Conservation (phyloP, 1,139 yeast genomes). For the Candida sanyaensis region DNA sequence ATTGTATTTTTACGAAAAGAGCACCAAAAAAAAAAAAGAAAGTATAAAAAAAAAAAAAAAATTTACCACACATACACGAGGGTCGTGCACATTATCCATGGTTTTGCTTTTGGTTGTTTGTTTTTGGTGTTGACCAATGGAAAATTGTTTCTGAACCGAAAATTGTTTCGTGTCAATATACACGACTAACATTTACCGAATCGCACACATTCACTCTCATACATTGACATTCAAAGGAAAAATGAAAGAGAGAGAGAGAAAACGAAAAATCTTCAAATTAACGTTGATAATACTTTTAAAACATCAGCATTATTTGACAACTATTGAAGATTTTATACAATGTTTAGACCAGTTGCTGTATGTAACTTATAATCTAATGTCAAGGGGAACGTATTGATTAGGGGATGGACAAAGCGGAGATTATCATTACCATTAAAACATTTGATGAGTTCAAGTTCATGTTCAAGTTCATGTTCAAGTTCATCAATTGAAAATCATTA, state of each 20-base stretch:
- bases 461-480: no score
- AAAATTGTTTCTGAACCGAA: conserved; percentile 1
- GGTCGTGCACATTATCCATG: conserved; percentile 2
- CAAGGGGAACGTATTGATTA: not conserved
- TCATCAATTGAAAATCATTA: no score
- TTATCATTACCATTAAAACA: no score
- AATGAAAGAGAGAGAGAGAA: not conserved
- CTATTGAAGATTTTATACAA: conserved; percentile 12
- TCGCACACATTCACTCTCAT: conserved; percentile 3
- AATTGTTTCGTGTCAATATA: not conserved
- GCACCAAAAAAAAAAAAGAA: not conserved
- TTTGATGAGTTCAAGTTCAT: no score
- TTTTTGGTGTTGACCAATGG: conserved; percentile 9
- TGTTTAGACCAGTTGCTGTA: conserved; percentile 47
- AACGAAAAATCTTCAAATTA: conserved; percentile 4
- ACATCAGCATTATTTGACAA: not conserved
- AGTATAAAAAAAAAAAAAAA: not conserved
- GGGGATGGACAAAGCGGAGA: not conserved
- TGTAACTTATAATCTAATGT: conserved; percentile 6
- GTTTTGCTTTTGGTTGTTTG: no score
- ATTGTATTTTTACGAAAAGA: no score
- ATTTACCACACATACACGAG: not conserved
- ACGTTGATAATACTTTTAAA: not conserved
- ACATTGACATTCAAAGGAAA: not conserved
- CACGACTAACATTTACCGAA: conserved; percentile 4